Percentiles rank a stretch among this genome's conserved stretches.
phyloP scores from a whole-genome alignment of 805 yeast species.

The Wickerhamiella nectarea region DNA sequence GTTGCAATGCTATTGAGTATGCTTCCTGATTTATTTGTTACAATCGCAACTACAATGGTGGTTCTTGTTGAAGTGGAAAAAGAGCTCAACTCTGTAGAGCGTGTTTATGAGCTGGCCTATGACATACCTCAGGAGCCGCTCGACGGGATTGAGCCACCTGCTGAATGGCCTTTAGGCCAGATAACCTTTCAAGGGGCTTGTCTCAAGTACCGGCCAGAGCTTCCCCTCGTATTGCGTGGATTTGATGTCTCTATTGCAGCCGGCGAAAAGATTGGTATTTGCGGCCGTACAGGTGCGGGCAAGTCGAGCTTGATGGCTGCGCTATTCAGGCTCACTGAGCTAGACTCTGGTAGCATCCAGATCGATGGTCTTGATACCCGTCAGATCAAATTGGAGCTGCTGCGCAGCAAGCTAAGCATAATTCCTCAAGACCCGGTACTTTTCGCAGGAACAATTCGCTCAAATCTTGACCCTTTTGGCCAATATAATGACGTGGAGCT shows the following conservation, averaged over 20 bases:
- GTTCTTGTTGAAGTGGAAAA: conserved; percentile 61
- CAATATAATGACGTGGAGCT: conserved; percentile 41
- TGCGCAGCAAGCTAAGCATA: conserved; percentile 59
- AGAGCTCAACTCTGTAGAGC: conserved; percentile 63
- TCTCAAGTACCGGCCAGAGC: conserved; percentile 46
- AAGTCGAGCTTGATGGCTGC: conserved; percentile 61
- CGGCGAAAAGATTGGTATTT: conserved; percentile 63
- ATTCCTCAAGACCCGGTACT: conserved; percentile 86
- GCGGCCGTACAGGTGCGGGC: conserved; percentile 89
- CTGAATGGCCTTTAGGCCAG: conserved; percentile 56
- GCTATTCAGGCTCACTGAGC: conserved; percentile 52
- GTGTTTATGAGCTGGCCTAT: conserved; percentile 52
- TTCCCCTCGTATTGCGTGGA: conserved; percentile 52
- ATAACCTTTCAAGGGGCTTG: conserved; percentile 43
- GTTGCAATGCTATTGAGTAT: conserved; percentile 58
- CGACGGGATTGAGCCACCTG: conserved; percentile 32
- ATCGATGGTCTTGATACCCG: conserved; percentile 63
- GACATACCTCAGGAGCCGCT: conserved; percentile 52
- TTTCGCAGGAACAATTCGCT: conserved; percentile 64
- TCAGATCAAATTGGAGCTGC: conserved; percentile 47
- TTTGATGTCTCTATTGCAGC: conserved; percentile 38
- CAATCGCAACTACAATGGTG: conserved; percentile 46
- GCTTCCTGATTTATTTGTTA: conserved; percentile 39
- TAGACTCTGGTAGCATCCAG: conserved; percentile 36
- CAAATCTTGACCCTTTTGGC: conserved; percentile 67